phyloP scores from a whole-genome alignment of 495 filamentous ascomycete species.

The Aspergillus baeticus region DNA sequence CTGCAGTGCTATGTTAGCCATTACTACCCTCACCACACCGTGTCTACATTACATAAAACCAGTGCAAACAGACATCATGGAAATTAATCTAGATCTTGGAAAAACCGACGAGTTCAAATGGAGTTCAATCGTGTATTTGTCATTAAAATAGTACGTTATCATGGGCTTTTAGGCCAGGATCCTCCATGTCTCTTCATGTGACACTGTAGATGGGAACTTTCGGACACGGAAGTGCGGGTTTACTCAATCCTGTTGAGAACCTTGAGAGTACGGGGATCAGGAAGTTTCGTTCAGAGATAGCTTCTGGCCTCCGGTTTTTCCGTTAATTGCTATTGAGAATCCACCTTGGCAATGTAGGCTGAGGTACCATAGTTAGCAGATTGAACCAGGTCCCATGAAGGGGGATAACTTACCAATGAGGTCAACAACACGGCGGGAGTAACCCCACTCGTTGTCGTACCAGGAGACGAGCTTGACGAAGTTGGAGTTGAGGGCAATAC shows the following conservation, averaged over 20 bases:
- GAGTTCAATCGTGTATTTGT: conserved; percentile 25
- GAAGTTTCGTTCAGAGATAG: conserved; percentile 31
- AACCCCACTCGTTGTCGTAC: conserved; percentile 98
- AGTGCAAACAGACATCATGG: no score
- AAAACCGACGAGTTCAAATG: not conserved
- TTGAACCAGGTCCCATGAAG: no score
- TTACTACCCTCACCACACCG: no score
- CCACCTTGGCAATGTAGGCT: conserved; percentile 88
- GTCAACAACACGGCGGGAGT: conserved; percentile 98
- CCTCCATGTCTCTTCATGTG: conserved; percentile 6
- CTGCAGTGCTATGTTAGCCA: no score
- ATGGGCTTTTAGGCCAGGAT: conserved; percentile 22
- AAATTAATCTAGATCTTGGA: not conserved
- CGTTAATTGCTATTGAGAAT: conserved; percentile 54
- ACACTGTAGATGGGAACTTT: conserved; percentile 4
- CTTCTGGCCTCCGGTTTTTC: conserved; percentile 33
- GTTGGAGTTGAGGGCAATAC: conserved; percentile 96
- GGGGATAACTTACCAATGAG: conserved; percentile 60
- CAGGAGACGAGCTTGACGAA: conserved; percentile 98
- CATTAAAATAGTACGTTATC: conserved; percentile 34
- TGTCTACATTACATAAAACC: no score
- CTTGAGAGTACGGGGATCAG: conserved; percentile 9
- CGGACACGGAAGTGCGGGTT: conserved; percentile 1
- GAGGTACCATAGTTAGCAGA: conserved; percentile 10
- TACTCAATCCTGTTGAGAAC: conserved; percentile 4